These are phyloP conservation scores for Xerocomellus intermedius DNA, from an alignment of 768 basidiomycete species.

Conservation along the genomic window DNA sequence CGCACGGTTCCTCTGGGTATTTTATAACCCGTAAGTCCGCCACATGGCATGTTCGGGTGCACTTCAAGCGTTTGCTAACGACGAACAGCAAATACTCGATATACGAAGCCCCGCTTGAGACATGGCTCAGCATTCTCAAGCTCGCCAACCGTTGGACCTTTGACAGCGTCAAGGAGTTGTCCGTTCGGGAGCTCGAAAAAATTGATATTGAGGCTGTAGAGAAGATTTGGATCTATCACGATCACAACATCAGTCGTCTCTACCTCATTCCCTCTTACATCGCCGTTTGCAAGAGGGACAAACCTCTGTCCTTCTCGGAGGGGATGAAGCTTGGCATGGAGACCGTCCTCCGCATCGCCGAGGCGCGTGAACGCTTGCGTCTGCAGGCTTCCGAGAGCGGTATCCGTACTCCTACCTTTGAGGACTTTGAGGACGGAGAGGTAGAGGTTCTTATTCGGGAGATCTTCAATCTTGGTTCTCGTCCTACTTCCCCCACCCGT, in stretches of 20 bases:
- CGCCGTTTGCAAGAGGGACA: conserved; percentile 36
- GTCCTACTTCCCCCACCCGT: conserved; percentile 24
- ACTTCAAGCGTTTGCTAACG: neutral
- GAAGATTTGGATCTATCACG: conserved; percentile 40
- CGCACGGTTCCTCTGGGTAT: conserved; percentile 56
- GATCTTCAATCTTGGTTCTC: conserved; percentile 28
- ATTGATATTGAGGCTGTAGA: conserved; percentile 36
- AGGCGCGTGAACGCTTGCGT: conserved; percentile 42
- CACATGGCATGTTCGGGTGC: neutral
- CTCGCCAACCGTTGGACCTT: conserved; percentile 43
- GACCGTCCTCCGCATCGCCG: conserved; percentile 37
- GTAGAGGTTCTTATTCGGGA: conserved; percentile 28
- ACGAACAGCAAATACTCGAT: conserved; percentile 34
- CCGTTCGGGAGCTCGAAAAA: conserved; percentile 39
- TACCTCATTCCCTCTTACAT: conserved; percentile 38
- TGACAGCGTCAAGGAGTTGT: conserved; percentile 37
- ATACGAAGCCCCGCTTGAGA: conserved; percentile 39
- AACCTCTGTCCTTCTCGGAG: conserved; percentile 38
- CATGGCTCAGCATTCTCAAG: conserved; percentile 42
- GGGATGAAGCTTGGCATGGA: conserved; percentile 42
- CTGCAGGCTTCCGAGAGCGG: conserved; percentile 30
- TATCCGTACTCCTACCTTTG: conserved; percentile 30
- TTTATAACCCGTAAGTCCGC: conserved; percentile 56
- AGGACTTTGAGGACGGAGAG: conserved; percentile 32
- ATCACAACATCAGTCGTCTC: conserved; percentile 32